Evolutionary conservation across 1,139 yeast species (phyloP), one percentile per base, ranked within the genome.

Genomic region (Lodderomyces theae): DNA sequence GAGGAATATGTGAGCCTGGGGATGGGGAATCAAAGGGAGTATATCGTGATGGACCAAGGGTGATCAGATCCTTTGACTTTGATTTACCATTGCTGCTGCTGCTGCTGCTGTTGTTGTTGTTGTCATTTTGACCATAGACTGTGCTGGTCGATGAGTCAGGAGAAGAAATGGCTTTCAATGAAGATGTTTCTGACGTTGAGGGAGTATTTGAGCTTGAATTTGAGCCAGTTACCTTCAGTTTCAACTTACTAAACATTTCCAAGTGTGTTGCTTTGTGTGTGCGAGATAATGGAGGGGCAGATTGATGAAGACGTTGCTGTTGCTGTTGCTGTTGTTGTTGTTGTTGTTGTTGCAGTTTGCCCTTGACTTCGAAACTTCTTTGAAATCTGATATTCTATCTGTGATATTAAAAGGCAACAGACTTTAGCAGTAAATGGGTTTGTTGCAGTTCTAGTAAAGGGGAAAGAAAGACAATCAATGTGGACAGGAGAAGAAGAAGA

Each of bases 11-110:
- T 30, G 84, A 65, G 24, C 60, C 58, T 1, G 56, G 44, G 3
- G 83, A 74, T 1, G 86, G 78, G 1, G 52, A 52, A 8, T 62
- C 65, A 52, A 85, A 82, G 2, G 94, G 92, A 7, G 61, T 45
- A 41, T 52, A 57, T 3, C 40, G 35, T 29, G 39, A 35, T 15
- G 34, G 28, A 11, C 30, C 24, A 9, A 18, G 8, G 28, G 13
- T 29, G 13, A 34, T 21, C 26, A 34, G 24, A n/a, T 22, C 23
- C 26, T 35, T 35, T 35, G 32, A 35, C 18, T 25, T 24, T 15
- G 31, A 28, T 16, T 28, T 34, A 7, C 28, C 26, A 21, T 11
- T 21, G n/a, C n/a, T n/a, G n/a, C n/a, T n/a, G 22, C 22, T 19
- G 22, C 7, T 5, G 22, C 15, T 34, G 17, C 29, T 18, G 12